Evolutionary conservation across 352 stramenopile species (phyloP), one percentile per base, ranked within the genome.

Genomic region (Phytophthora foliorum): DNA sequence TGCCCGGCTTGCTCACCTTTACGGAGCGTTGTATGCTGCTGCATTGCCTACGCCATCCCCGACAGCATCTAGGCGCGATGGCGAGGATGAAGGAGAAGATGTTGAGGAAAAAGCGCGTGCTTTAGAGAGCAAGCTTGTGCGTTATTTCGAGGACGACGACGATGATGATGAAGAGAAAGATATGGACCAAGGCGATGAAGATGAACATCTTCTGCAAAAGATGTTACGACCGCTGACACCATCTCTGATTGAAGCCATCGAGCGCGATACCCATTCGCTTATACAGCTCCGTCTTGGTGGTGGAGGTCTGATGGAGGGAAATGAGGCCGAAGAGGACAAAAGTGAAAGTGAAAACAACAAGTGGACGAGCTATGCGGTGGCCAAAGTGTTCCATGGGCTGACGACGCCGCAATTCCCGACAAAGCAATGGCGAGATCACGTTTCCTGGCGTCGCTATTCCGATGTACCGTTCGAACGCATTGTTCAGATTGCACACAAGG

Each of bases 321-420:
- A 32, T 8, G 69, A 78, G 6, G 53, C 32, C 25, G 63, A 69
- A 34, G 49, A 67, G 17, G 31, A 70, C 32, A 71, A 72, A n/a
- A 63, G 19, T 14, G 55, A 66, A 1, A 52, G 60, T 7, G 53
- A 70, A 31, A 51, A 61, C 16, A 63, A 57, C 13, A 66, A 62
- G 22, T 95, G 84, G 84, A 86, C 88, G 45, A 77, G 76, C 57
- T 84, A 88, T 65, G 86, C 71, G n/a, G 82, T 94, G 45, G 86
- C 86, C 1, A 88, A 89, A 34, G 74, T 96, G 31, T 91, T 94
- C 57, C 88, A 96, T 42, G 88, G 88, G 6, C 69, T 96, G 25
- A 72, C 79, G 39, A 91, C 78, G 24, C 86, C 86, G 27, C 82
- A 76, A 41, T 91, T 93, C 51, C 77, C 84, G 13, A 73, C 75